A percentile compares a stretch with the other conserved stretches of the same genome.
Evolutionary conservation across 2,329 filamentous ascomycete genomes (phyloP).

Genomic region (Cladosporium sp.): DNA sequence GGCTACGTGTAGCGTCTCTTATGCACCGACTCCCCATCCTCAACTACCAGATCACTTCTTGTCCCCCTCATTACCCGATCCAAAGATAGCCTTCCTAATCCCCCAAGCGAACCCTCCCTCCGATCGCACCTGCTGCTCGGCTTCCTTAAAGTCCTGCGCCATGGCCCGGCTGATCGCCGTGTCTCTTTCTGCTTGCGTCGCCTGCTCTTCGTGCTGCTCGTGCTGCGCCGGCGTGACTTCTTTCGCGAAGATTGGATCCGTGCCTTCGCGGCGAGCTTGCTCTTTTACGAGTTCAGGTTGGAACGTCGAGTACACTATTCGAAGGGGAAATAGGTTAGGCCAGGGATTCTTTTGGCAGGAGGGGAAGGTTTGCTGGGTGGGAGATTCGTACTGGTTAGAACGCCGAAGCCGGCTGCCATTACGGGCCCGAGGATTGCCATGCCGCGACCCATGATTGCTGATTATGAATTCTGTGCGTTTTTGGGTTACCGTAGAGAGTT

Average conservation of each 20-base stretch:
- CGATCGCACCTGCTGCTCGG: neutral
- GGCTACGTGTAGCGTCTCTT: neutral
- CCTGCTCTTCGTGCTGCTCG: neutral
- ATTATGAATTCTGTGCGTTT: neutral
- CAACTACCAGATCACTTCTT: neutral
- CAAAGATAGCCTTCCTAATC: constrained; percentile 3
- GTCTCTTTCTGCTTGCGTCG: neutral
- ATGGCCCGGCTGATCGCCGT: constrained; percentile 10
- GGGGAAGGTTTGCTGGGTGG: neutral
- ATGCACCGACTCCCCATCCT: neutral
- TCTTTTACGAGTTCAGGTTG: constrained; percentile 7
- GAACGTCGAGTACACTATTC: constrained; percentile 1
- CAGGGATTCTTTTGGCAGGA: neutral
- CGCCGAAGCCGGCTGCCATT: constrained; percentile 3
- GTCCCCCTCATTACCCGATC: neutral
- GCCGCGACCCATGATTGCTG: constrained; percentile 3
- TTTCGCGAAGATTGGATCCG: neutral
- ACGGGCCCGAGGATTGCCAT: constrained; percentile 8
- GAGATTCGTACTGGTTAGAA: neutral
- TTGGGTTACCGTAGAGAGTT: too few relatives aligned
- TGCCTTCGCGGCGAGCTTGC: constrained; percentile 1
- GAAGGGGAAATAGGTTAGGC: too few relatives aligned
- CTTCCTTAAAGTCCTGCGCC: constrained; percentile 7
- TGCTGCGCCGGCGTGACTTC: neutral
- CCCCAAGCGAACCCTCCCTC: constrained; percentile 8